Conservation (phyloP, 2,329 filamentous ascomycete species). For the Fusarium sp. region DNA sequence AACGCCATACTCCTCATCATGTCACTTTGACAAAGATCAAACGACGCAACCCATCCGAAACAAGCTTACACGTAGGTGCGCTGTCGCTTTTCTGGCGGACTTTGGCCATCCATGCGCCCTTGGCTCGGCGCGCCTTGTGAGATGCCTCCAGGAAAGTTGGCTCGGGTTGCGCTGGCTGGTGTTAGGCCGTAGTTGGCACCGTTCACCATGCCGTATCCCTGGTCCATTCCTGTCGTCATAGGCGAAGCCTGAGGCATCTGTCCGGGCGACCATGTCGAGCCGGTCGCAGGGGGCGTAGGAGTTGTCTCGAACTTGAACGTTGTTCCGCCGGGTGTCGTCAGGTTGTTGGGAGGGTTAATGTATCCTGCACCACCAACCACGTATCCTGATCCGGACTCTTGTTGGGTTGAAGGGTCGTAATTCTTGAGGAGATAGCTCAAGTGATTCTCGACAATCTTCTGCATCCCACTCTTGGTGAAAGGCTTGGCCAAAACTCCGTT, state of each 20-base stretch:
- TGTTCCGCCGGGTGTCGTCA: slow-evolving; percentile 38
- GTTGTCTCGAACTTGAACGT: slow-evolving; percentile 65
- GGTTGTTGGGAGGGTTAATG: slow-evolving; percentile 49
- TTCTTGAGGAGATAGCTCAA: slow-evolving; percentile 83
- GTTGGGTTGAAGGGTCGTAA: slow-evolving; percentile 60
- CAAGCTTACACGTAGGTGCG: slow-evolving; percentile 48
- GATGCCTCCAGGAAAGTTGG: slow-evolving; percentile 42
- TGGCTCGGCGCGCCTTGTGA: slow-evolving; percentile 37
- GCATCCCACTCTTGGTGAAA: slow-evolving; percentile 89
- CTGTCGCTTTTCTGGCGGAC: slow-evolving; percentile 65
- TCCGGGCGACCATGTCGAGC: slow-evolving; percentile 65
- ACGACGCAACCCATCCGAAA: slow-evolving; percentile 2
- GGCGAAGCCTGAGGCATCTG: slow-evolving; percentile 65
- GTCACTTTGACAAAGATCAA: slow-evolving; percentile 31
- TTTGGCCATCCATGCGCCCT: slow-evolving; percentile 54
- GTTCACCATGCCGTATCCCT: slow-evolving; percentile 60
- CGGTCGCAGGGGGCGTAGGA: slow-evolving; percentile 63
- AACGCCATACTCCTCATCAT: slow-evolving; percentile 45
- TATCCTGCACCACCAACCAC: slow-evolving; percentile 50
- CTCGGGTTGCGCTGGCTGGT: slow-evolving; percentile 46
- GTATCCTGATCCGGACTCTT: slow-evolving; percentile 52
- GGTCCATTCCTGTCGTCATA: slow-evolving; percentile 55
- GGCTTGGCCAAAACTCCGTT: slow-evolving; percentile 97
- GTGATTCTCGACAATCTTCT: slow-evolving; percentile 89
- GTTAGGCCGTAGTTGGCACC: slow-evolving; percentile 55